Evolutionary conservation across 352 stramenopile genomes (phyloP), one percentile per base, ranked within the genome.

Genomic region (Phytophthora cactorum): DNA sequence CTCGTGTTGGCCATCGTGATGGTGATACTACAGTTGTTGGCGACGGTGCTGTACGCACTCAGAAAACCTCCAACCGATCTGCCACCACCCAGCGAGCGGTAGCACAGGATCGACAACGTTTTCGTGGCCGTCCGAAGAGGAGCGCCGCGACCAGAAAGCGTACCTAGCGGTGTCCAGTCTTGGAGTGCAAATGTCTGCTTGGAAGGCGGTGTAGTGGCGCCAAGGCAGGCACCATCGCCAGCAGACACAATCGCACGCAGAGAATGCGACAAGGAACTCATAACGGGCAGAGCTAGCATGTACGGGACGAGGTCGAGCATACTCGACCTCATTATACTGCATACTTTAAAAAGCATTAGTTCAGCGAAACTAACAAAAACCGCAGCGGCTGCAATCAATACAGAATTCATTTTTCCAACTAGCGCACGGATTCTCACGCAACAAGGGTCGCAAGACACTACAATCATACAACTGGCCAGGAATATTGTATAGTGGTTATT

Each of bases 281-380:
- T 39, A 39, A 12, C 8, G 34, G 34, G 9, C 34, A 34, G 34
- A 14, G 34, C 34, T 39, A 39, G 34, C 4, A 7, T 34, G 1
- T 39, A 39, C 34, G 34, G 34, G 4, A 39, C 34, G 8, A 39
- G 34, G 34, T 39, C 34, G 34, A 39, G 9, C 7, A 9, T 12
- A 12, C 34, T 39, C 9, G 34, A 9, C 9, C 9, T 4, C 6
- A 14, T 14, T 12, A 39, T 39, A 12, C 3, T 39, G 34, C 34
- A 22, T 22, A 22, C 17, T 22, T 22, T 22, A 22, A 22, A 22
- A 22, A 22, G 17, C 17, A 22, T 22, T 39, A 34, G 34, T 39
- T 39, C 12, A 39, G 34, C 34, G 39, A 45, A 45, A 45, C 39
- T 45, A n/a, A 45, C 39, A 45, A 11, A n/a, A 45, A 45, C 39